Evolutionary conservation across 148 eudicot genomes (phyloP).

Genomic region (Nyssa sinensis): DNA sequence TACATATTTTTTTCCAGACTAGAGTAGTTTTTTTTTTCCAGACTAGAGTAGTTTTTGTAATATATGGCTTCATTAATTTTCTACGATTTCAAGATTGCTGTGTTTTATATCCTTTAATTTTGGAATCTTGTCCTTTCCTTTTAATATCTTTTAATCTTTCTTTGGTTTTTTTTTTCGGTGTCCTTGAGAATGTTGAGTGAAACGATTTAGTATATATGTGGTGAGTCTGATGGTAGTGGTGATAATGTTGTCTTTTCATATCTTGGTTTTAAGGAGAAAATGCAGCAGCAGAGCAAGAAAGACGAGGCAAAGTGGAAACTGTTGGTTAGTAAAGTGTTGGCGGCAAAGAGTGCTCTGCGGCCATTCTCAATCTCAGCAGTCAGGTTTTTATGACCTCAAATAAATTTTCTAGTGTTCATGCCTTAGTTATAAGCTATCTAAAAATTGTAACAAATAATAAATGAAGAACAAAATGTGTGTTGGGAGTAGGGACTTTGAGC

Average conservation of each 20-base stretch:
- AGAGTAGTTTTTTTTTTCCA: too few relatives aligned
- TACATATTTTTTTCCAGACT: not conserved
- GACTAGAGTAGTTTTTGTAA: not conserved
- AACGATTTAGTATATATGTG: not conserved
- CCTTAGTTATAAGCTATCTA: too few relatives aligned
- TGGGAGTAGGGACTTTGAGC: too few relatives aligned
- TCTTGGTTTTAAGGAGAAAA: slow-evolving; percentile 55
- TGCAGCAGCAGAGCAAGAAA: slow-evolving; percentile 60
- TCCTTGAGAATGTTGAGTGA: not conserved
- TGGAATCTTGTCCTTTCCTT: not conserved
- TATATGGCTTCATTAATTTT: too few relatives aligned
- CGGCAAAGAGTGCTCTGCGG: slow-evolving; percentile 41
- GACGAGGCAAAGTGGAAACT: slow-evolving; percentile 70
- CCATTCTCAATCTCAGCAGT: slow-evolving; percentile 29
- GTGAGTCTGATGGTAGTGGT: not conserved
- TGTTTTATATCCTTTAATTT: not conserved
- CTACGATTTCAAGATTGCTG: not conserved
- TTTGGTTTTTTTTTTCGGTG: too few relatives aligned
- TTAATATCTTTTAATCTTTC: too few relatives aligned
- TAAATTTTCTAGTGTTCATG: too few relatives aligned
- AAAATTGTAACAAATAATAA: too few relatives aligned
- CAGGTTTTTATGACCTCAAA: slow-evolving; percentile 19
- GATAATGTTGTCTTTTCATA: not conserved
- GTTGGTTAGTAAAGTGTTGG: slow-evolving; percentile 66
- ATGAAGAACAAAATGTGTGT: too few relatives aligned